Conservation (phyloP, 139 green algal genomes). For the Closterium sp. region DNA sequence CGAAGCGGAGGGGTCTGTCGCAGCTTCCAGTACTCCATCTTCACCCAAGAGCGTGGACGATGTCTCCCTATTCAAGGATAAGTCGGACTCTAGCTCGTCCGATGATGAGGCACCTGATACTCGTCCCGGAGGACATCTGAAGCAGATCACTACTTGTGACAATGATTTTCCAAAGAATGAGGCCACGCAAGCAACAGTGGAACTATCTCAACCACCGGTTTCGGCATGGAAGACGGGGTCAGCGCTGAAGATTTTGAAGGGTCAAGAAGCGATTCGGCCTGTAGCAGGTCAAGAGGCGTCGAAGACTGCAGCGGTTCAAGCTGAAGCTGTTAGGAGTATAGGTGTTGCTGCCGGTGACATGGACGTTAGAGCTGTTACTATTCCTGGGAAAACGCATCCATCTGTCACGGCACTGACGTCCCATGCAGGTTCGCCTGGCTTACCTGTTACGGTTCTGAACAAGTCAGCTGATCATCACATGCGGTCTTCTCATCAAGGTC, state of each 20-base stretch:
- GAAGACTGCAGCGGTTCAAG: neutral
- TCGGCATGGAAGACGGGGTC: neutral
- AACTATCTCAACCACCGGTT: neutral
- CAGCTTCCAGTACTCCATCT: neutral
- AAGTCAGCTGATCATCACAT: neutral
- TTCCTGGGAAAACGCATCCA: neutral
- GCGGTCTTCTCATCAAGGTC: neutral
- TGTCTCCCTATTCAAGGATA: neutral
- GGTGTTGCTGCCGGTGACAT: neutral
- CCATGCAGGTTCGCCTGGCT: neutral
- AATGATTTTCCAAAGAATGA: neutral
- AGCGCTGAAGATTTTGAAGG: neutral
- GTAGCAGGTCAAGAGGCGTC: neutral
- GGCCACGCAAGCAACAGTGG: neutral
- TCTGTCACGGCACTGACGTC: neutral
- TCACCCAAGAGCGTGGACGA: slow-evolving; percentile 1
- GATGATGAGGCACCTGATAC: neutral
- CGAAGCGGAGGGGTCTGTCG: neutral
- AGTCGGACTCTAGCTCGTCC: neutral
- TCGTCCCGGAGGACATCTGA: neutral
- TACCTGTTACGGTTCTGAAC: neutral
- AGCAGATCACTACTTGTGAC: neutral
- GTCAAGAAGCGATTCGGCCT: neutral
- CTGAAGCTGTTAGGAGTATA: neutral
- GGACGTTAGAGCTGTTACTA: neutral